Base-by-base conservation (phyloP, 1,139 yeast genomes). In the Debaryomycetaceae sp. region DNA sequence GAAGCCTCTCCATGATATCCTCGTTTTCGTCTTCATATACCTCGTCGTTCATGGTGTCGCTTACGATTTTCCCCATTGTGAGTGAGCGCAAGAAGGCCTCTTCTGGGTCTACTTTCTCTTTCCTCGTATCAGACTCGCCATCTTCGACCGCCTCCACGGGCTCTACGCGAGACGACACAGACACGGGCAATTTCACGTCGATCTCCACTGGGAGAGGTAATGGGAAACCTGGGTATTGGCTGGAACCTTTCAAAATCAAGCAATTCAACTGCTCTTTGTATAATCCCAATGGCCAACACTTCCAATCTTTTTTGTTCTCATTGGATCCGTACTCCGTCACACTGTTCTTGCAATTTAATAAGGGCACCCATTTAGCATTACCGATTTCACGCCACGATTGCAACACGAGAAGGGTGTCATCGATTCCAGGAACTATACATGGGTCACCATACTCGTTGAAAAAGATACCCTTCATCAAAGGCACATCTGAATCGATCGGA, bases 381-480 rank as follows among this genome's bases (percentile, higher is more conserved):
- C 76, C 65, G 2, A 85, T 68, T 30, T 75, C 78, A 53, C 96
- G 73, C 97, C 98, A 91, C 47, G 82, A 78, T 18, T 83, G 73
- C 33, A 92, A 67, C 0, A 86, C 77, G 30, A 86, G 61, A 34
- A 92, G 67, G 3, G 83, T 75, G 44, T 89, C 89, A 49, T 84
- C 89, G 17, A 49, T 51, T 9, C 83, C 79, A 9, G 91, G 89
- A 41, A 83, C 87, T 15, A 91, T 61, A 48, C 94, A 87, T 1
- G 98, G 98, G 61, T 91, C 96, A 35, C 86, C 86, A 47, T 85
- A 91, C 36, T 79, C 79, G 44, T 87, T 88, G 59, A 91, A 87
- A 56, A 91, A 91, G 31, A 91, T 67, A 5, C 89, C 83, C 46
- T 86, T 81, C 31, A 79, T 63, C 31, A 77, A 65, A 16, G 69